phyloP scores from a whole-genome alignment of 352 stramenopile species.

The Blastocystis sp. region DNA sequence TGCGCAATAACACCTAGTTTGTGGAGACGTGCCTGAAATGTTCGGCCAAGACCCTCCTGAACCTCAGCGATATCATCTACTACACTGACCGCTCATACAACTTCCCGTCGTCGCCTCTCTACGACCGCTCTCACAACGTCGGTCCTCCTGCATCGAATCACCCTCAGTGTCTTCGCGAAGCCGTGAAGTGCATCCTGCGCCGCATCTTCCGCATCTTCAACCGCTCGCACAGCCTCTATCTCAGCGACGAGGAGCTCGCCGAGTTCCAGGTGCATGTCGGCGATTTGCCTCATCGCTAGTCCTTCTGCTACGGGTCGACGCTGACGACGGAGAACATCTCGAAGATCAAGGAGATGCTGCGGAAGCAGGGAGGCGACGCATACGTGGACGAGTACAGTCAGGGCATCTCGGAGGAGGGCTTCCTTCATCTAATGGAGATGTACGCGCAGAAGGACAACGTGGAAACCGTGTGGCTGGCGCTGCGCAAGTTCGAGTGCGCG shows the following conservation, averaged over 20 bases:
- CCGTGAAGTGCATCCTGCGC: constrained; percentile 28
- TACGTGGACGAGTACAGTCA: background rate
- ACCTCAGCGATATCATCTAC: constrained; percentile 23
- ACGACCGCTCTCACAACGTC: constrained; percentile 31
- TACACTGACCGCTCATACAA: constrained; percentile 22
- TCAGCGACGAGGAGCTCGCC: constrained; percentile 7
- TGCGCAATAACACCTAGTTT: background rate
- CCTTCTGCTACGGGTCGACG: background rate
- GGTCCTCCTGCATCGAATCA: background rate
- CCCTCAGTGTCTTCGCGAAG: constrained; percentile 3
- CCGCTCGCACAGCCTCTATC: constrained; percentile 5
- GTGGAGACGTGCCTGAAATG: constrained; percentile 30
- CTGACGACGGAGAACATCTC: background rate
- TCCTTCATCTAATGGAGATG: constrained; percentile 28
- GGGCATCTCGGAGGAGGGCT: constrained; percentile 45
- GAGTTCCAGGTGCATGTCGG: constrained; percentile 22
- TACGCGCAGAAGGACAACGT: constrained; percentile 32
- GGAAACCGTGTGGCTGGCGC: constrained; percentile 23
- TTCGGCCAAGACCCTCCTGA: constrained; percentile 1
- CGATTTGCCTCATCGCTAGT: background rate
- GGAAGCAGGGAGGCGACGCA: background rate
- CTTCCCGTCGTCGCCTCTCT: constrained; percentile 29
- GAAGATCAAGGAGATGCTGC: background rate
- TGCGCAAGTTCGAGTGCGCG: background rate
- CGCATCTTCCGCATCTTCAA: constrained; percentile 58